Evolutionary conservation across 106 monocot species (phyloP).

Genomic region (Dendrobium chrysotoxum): DNA sequence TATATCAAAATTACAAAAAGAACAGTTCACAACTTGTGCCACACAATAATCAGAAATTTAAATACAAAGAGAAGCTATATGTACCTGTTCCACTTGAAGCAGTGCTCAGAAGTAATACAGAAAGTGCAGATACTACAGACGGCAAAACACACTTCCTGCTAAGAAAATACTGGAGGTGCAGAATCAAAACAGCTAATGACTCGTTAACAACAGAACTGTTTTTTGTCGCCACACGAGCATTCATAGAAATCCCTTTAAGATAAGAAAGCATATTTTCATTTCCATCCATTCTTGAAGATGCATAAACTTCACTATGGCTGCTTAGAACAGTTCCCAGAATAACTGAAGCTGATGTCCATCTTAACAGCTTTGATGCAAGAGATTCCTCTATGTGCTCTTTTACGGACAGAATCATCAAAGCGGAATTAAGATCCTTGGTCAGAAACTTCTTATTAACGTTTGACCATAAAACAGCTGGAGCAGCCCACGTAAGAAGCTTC

Average conservation of each 20-base stretch:
- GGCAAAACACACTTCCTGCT: neutral
- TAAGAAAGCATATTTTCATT: conserved; percentile 2
- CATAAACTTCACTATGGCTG: neutral
- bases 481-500: neutral
- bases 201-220: neutral
- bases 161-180: neutral
- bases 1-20: neutral
- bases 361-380: conserved; percentile 1
- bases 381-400: neutral
- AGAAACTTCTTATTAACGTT: neutral
- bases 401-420: neutral
- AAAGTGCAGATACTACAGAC: neutral
- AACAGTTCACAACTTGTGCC: neutral
- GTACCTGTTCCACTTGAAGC: neutral
- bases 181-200: conserved; percentile 6
- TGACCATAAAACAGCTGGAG: conserved; percentile 1
- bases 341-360: conserved; percentile 4
- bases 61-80: neutral
- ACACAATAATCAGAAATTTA: neutral
- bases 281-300: neutral
- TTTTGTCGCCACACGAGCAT: neutral
- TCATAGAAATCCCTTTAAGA: neutral
- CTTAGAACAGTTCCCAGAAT: conserved; percentile 1
- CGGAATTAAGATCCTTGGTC: neutral
- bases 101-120: neutral